A percentile compares a stretch with the other conserved stretches of the same genome.
Conservation (phyloP, 2,329 filamentous ascomycete genomes). For the Furcasterigmium furcatum region DNA sequence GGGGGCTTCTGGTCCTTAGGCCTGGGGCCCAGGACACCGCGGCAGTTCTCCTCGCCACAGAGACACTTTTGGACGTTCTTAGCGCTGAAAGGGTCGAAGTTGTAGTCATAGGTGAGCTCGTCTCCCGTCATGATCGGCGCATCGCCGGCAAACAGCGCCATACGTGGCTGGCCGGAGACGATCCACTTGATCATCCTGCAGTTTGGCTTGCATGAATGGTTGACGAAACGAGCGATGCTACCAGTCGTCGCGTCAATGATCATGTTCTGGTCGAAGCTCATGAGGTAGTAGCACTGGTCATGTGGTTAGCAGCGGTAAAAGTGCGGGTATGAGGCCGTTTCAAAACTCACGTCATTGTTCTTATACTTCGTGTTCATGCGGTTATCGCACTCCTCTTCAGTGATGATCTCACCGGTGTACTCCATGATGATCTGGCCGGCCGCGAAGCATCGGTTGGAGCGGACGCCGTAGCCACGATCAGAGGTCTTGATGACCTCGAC, state of each 20-base stretch:
- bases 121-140: slow-evolving; percentile 89
- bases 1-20: slow-evolving; percentile 46
- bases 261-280: slow-evolving; percentile 98
- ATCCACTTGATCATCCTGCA: slow-evolving; percentile 99
- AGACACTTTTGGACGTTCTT: slow-evolving; percentile 67
- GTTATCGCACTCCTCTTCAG: slow-evolving; percentile 86
- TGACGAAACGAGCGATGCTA: slow-evolving; percentile 95
- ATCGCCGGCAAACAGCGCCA: slow-evolving; percentile 94
- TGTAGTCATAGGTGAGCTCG: slow-evolving; percentile 92
- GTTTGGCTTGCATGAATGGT: slow-evolving; percentile 95
- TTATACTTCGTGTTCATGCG: slow-evolving; percentile 94
- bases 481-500: slow-evolving; percentile 92
- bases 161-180: slow-evolving; percentile 86
- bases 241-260: slow-evolving; percentile 96
- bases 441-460: slow-evolving; percentile 82
- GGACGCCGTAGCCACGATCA: slow-evolving; percentile 87
- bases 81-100: slow-evolving; percentile 66
- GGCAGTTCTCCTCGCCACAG: slow-evolving; percentile 61
- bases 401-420: slow-evolving; percentile 97
- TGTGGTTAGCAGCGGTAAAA: slow-evolving; percentile 5
- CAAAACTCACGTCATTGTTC: slow-evolving; percentile 72
- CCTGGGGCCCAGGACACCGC: slow-evolving; percentile 61
- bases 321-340: slow-evolving; percentile 8
- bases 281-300: slow-evolving; percentile 87
- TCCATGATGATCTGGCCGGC: slow-evolving; percentile 97